Evolutionary conservation across 2,329 filamentous ascomycete genomes (phyloP), one percentile per base, ranked within the genome.

Genomic region (Zalaria obscura): DNA sequence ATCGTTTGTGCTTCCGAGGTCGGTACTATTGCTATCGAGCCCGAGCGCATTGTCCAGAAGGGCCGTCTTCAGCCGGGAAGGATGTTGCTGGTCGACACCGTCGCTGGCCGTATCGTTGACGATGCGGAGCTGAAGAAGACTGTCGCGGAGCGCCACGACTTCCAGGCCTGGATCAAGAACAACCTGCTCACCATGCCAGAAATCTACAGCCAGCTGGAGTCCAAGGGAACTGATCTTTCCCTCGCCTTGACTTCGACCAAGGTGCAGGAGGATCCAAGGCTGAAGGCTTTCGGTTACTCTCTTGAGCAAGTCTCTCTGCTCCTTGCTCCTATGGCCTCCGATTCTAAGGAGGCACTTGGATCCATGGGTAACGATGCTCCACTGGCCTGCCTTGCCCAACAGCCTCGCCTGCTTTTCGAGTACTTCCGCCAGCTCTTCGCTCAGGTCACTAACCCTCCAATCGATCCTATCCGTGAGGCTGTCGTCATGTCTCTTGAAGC

Each of bases 311-410:
- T 96, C 60, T 89, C 82, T 61, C 67, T 96, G 58, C 72, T 96
- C 32, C 76, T 96, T 40, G 89, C 83, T 11, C 89, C 89, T 6
- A 96, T 96, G 89, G 89, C 87, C 44, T 87, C 87, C 25, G 89
- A 96, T 56, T 93, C 93, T 46, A 96, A 96, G 67, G 89, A 96
- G 63, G 89, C 89, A 35, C 73, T 96, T 41, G 89, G 89, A 34
- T 96, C 89, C 45, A 96, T 96, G 89, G 89, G 89, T 54, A 96
- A 96, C 58, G 89, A 96, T 68, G 85, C 84, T 36, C 89, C 89
- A 35, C 70, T 96, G 48, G 89, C 89, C 40, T 94, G 87, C 62
- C 71, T 96, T 58, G 83, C 89, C n/a, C 76, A 83, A 50, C 83
- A 88, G 48, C 87, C 89, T 51, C 83, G 88, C 52, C 71, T 94